phyloP scores from a whole-genome alignment of 371 early-diverging fungal genomes.

The Massospora cicadina region DNA sequence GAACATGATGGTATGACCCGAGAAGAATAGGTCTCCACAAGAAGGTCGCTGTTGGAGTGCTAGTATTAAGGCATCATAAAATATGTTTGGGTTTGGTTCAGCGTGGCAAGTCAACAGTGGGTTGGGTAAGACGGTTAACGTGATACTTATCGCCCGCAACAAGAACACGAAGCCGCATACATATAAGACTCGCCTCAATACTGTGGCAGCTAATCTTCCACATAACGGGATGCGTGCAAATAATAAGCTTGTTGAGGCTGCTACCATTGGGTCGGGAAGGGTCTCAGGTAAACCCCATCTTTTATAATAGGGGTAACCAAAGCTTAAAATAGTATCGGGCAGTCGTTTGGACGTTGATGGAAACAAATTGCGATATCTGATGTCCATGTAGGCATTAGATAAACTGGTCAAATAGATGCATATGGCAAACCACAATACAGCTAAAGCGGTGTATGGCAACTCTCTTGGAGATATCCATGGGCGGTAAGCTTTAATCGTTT shows the following conservation, averaged over 20 bases:
- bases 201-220: background rate
- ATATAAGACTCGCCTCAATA: background rate
- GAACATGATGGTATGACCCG: conserved; percentile 9
- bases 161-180: background rate
- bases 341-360: background rate
- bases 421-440: background rate
- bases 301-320: background rate
- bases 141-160: background rate
- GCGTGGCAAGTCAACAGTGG: background rate
- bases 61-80: background rate
- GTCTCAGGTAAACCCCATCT: background rate
- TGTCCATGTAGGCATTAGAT: conserved; percentile 3
- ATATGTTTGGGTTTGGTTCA: background rate
- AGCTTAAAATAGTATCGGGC: background rate
- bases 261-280: conserved; percentile 2
- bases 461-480: background rate
- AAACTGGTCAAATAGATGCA: background rate
- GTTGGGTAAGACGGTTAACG: conserved; percentile 6
- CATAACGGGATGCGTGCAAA: background rate
- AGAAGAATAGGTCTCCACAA: conserved; percentile 9
- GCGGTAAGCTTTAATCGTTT: too few species aligned
- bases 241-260: background rate
- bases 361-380: background rate
- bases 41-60: background rate
- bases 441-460: background rate